Evolutionary conservation across 805 yeast species (phyloP).

Genomic region (Kazachstania africana): DNA sequence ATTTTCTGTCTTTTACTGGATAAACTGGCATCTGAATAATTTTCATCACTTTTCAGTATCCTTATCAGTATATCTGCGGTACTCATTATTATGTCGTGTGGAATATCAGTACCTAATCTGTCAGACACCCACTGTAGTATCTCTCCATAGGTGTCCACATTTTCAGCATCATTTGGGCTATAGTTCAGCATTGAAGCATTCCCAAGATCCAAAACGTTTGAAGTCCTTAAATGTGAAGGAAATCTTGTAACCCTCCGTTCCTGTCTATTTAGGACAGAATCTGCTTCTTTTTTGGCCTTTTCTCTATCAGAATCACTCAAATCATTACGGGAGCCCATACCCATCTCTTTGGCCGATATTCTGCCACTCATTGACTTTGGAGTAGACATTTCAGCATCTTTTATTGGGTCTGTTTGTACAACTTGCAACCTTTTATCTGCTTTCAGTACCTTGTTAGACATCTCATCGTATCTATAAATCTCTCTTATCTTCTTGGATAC

Average conservation of each 20-base stretch:
- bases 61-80: slow-evolving; percentile 18
- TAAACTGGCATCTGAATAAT: slow-evolving; percentile 7
- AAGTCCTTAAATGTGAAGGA: background rate
- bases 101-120: slow-evolving; percentile 55
- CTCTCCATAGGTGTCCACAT: slow-evolving; percentile 38
- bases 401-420: slow-evolving; percentile 27
- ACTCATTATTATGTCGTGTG: slow-evolving; percentile 52
- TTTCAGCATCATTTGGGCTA: slow-evolving; percentile 47
- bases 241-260: too few species aligned
- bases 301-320: slow-evolving; percentile 1
- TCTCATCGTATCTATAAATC: slow-evolving; percentile 51
- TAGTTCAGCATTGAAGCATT: slow-evolving; percentile 43
- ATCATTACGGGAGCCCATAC: slow-evolving; percentile 23
- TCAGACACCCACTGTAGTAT: slow-evolving; percentile 49
- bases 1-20: slow-evolving; percentile 36
- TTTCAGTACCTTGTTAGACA: slow-evolving; percentile 65
- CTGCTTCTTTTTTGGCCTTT: slow-evolving; percentile 11
- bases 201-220: slow-evolving; percentile 23
- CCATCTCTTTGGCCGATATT: slow-evolving; percentile 62
- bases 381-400: slow-evolving; percentile 41
- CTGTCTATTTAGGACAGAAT: slow-evolving; percentile 11
- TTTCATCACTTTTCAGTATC: slow-evolving; percentile 11
- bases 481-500: slow-evolving; percentile 18
- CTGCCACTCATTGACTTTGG: slow-evolving; percentile 68
- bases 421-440: slow-evolving; percentile 44